Evolutionary conservation across 2,329 filamentous ascomycete species (phyloP).

Genomic region (Penicillium freii): DNA sequence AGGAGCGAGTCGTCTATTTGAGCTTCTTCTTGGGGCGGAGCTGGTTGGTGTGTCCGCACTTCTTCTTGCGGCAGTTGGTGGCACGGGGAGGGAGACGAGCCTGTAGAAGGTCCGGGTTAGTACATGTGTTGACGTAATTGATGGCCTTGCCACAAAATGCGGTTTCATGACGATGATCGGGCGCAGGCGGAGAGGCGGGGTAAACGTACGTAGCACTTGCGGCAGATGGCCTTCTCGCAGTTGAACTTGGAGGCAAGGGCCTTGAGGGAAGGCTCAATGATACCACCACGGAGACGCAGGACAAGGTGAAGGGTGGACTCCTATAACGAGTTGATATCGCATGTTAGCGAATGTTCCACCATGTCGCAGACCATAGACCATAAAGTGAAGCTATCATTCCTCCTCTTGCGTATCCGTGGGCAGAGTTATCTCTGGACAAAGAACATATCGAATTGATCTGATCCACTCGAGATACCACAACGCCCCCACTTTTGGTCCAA

Average conservation of each 20-base stretch:
- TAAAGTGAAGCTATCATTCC: not conserved
- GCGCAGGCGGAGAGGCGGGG: not conserved
- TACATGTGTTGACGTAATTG: conserved; percentile 8
- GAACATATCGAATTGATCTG: not conserved
- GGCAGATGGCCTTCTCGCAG: conserved; percentile 99
- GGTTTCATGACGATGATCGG: not conserved
- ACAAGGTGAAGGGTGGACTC: conserved; percentile 98
- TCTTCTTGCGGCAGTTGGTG: conserved; percentile 99
- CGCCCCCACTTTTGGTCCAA: conserved; percentile 6
- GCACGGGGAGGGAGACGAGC: conserved; percentile 92
- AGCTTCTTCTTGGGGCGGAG: conserved; percentile 99
- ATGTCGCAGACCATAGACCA: conserved; percentile 1
- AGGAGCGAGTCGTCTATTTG: conserved; percentile 61
- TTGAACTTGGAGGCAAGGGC: conserved; percentile 99
- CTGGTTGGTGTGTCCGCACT: conserved; percentile 99
- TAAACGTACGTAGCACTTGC: conserved; percentile 95
- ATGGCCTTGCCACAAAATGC: not conserved
- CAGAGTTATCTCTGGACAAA: not conserved
- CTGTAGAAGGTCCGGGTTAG: conserved; percentile 30
- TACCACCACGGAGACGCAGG: conserved; percentile 97
- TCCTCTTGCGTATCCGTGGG: conserved; percentile 12
- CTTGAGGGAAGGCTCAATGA: conserved; percentile 99
- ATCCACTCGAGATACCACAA: conserved; percentile 6
- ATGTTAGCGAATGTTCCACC: conserved; percentile 33
- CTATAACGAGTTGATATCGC: conserved; percentile 47